phyloP scores from a whole-genome alignment of 2,329 filamentous ascomycete species.

The Fusarium incarnatum region DNA sequence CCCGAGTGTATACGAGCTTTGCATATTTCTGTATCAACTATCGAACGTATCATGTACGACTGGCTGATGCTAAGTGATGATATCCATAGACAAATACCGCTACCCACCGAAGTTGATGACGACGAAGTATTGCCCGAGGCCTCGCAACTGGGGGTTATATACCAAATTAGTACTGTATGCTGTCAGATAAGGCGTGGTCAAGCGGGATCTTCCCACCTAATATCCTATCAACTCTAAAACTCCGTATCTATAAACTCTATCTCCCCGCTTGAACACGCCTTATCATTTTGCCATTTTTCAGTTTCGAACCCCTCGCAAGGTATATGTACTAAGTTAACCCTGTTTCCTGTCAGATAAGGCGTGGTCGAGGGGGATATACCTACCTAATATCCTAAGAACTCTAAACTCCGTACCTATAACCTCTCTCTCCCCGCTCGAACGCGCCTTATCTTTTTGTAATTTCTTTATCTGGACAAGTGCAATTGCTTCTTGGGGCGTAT shows the following conservation, averaged over 20 bases:
- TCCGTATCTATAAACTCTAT: no score
- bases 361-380: no score
- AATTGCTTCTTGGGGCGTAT: no score
- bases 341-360: no score
- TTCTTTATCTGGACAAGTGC: neutral
- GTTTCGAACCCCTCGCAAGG: no score
- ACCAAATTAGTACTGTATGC: neutral
- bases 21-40: neutral
- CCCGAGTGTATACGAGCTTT: neutral
- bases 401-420: neutral
- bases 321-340: no score
- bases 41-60: neutral
- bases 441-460: neutral
- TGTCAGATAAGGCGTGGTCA: neutral
- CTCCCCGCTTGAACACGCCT: no score
- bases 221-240: no score
- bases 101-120: neutral
- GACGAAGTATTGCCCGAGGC: neutral
- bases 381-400: neutral
- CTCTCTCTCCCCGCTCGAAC: neutral
- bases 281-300: no score
- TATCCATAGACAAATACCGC: neutral
- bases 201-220: no score
- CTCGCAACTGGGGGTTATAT: neutral
- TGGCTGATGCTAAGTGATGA: neutral